Evolutionary conservation across 2,329 filamentous ascomycete species (phyloP), one percentile per base, ranked within the genome.

Genomic region (Tolypocladium tundrense): DNA sequence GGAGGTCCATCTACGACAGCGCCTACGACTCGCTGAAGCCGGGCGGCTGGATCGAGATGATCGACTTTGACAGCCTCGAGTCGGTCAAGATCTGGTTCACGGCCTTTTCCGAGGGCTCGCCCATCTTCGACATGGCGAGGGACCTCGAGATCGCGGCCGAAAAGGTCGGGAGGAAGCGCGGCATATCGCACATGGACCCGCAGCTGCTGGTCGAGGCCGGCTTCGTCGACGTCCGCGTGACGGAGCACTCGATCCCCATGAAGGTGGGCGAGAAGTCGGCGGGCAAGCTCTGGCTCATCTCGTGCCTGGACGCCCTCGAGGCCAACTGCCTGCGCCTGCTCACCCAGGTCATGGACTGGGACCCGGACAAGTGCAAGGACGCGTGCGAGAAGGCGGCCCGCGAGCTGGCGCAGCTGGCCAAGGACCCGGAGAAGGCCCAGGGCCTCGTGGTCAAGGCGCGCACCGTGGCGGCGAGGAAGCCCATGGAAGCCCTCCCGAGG

Each of bases 41-140:
- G 0, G 81, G 81, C 48, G 81, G 80, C 16, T 84, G 78, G 77
- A 75, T 84, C 48, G 81, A 84, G 66, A 66, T 84, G 8, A 67
- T 80, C 51, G 81, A 84, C 62, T 79, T 79, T 63, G 78, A 81
- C 61, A 75, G 77, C 56, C 67, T 72, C n/a, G 74, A 75, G 40
- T 67, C 68, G 48, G 59, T 69, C 21, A 60, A 62, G 42, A 63
- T 64, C 50, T 74, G 72, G 59, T 60, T 68, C n/a, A 63, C 64
- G 0, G 60, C 65, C 7, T 82, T 80, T 58, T 69, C 76, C 1
- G 65, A 74, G 0, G 74, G 74, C 19, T 80, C 79, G 2, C 65
- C 76, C n/a, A 71, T 79, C 51, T 74, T 75, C 59, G 64, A 69
- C 45, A 62, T 82, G 4, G 66, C 69, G 21, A 63, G 65, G 7